Evolutionary conservation across 306 rosid species (phyloP).

Genomic region (Vigna unguiculata): DNA sequence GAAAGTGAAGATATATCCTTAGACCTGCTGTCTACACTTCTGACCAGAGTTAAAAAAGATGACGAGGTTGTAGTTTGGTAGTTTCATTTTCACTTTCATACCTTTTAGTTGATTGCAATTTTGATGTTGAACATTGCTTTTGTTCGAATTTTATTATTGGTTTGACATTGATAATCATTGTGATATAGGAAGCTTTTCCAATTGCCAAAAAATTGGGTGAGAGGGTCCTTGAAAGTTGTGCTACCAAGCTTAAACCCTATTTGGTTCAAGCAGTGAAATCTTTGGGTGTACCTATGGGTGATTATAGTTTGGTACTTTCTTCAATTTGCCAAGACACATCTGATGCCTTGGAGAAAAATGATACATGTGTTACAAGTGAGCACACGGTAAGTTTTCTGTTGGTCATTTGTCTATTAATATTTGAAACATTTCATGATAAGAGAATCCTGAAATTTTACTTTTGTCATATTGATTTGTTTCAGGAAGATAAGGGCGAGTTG

Average conservation of each 20-base stretch:
- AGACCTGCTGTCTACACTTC: constrained; percentile 71
- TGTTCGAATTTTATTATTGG: constrained; percentile 25
- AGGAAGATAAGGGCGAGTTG: constrained; percentile 67
- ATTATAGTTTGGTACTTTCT: constrained; percentile 72
- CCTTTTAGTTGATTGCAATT: constrained; percentile 10
- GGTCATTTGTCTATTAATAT: constrained; percentile 29
- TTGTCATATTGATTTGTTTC: constrained; percentile 29
- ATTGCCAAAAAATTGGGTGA: constrained; percentile 73
- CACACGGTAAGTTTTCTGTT: constrained; percentile 56
- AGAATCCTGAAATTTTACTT: constrained; percentile 2
- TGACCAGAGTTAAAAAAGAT: constrained; percentile 72
- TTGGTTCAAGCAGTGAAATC: constrained; percentile 67
- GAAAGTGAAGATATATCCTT: constrained; percentile 90
- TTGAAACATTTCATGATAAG: constrained; percentile 7
- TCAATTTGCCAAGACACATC: constrained; percentile 70
- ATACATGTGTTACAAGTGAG: constrained; percentile 55
- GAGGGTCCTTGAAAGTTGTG: constrained; percentile 75
- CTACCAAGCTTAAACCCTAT: constrained; percentile 69
- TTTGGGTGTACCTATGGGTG: constrained; percentile 57
- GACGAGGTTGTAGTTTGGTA: constrained; percentile 57
- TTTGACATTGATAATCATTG: constrained; percentile 26
- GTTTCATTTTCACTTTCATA: constrained; percentile 24
- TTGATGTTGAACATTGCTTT: constrained; percentile 36
- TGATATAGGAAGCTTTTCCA: constrained; percentile 67
- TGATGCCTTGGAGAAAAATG: constrained; percentile 61